Evolutionary conservation across 2,329 filamentous ascomycete genomes (phyloP).

Genomic region (Neocatenulostroma microsporum): DNA sequence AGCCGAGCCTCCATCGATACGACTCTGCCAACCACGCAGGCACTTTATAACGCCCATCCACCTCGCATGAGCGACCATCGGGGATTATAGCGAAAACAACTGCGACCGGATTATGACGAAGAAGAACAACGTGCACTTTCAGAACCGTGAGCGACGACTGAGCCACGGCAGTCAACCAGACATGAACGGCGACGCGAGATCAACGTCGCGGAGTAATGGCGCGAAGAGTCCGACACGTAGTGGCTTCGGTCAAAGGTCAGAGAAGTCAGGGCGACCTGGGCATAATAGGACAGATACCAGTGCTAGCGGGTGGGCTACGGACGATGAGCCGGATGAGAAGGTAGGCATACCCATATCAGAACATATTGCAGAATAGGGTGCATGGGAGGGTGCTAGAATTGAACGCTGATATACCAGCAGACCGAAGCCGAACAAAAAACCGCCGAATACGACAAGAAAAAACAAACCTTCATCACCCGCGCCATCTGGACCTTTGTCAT

Average conservation of each 20-base stretch:
- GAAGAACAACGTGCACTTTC: conserved; percentile 48
- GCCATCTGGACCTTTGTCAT: conserved; percentile 98
- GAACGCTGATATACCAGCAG: too few species aligned
- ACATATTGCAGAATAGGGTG: background rate
- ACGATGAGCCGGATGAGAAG: conserved; percentile 27
- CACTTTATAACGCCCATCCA: too few species aligned
- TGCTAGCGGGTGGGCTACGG: conserved; percentile 28
- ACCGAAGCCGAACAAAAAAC: too few species aligned
- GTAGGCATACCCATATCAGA: too few species aligned
- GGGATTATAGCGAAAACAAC: too few species aligned
- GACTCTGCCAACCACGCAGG: background rate
- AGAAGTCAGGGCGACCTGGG: conserved; percentile 13
- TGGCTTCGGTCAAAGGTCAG: conserved; percentile 2
- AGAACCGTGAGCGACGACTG: conserved; percentile 50
- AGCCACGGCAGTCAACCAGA: conserved; percentile 58
- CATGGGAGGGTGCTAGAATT: too few species aligned
- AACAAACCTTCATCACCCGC: conserved; percentile 91
- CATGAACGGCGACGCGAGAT: conserved; percentile 23
- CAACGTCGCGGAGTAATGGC: conserved; percentile 35
- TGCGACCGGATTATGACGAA: conserved; percentile 8
- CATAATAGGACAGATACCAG: conserved; percentile 21
- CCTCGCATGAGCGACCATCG: too few species aligned
- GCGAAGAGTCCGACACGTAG: conserved; percentile 45
- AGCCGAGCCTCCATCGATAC: too few species aligned
- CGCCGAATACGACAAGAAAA: conserved; percentile 92